Conservation (phyloP, 2,329 filamentous ascomycete genomes). For the Talaromyces sp. region DNA sequence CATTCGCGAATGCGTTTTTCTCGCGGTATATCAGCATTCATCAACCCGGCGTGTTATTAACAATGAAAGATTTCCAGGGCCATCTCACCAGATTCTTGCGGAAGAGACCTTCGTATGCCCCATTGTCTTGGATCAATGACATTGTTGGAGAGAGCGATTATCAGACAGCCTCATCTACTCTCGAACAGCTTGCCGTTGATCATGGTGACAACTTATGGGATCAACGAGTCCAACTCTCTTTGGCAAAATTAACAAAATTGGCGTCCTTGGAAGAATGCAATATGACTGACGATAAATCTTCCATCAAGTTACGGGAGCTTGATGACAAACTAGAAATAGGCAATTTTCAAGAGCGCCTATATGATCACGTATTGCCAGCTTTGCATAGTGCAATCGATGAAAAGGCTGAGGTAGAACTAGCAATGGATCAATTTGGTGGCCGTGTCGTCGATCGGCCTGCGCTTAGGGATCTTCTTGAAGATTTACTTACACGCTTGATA, state of each 20-base stretch:
- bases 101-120: constrained; percentile 65
- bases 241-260: constrained; percentile 76
- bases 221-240: constrained; percentile 86
- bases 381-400: constrained; percentile 73
- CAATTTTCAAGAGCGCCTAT: constrained; percentile 74
- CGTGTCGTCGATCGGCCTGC: constrained; percentile 58
- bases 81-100: constrained; percentile 77
- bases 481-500: constrained; percentile 66
- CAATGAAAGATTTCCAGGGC: constrained; percentile 63
- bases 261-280: constrained; percentile 51
- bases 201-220: constrained; percentile 81
- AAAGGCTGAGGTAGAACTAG: constrained; percentile 70
- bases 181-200: constrained; percentile 65
- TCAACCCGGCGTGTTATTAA: constrained; percentile 65
- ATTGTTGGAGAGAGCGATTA: constrained; percentile 73
- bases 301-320: constrained; percentile 50
- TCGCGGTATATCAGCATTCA: constrained; percentile 67
- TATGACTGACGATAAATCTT: constrained; percentile 35
- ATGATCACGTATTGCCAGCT: constrained; percentile 64
- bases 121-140: constrained; percentile 94
- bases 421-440: constrained; percentile 63
- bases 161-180: constrained; percentile 64
- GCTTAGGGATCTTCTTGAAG: constrained; percentile 67
- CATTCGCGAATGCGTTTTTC: constrained; percentile 68
- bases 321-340: constrained; percentile 66